Evolutionary conservation across 2,329 filamentous ascomycete genomes (phyloP), one percentile per base, ranked within the genome.

Genomic region (Aspergillus glaucus): DNA sequence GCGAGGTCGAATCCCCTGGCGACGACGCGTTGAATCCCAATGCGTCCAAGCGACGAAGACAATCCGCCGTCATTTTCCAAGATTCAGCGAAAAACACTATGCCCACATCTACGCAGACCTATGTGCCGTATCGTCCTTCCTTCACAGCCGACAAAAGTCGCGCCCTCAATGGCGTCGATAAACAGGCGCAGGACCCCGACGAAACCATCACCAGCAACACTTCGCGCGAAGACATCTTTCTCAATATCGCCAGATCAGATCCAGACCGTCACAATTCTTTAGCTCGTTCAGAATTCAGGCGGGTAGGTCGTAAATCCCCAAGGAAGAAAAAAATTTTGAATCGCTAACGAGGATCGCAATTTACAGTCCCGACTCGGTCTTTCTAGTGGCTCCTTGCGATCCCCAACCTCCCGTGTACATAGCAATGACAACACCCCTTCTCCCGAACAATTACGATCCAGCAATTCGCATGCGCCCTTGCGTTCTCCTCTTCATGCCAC

Each of bases 231-330:
- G 72, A 75, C 59, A 56, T 75, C 24, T 75, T 75, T 52, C 55
- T 75, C 47, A 74, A 75, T 51, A 74, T 75, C 50, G 72, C 72
- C 9, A 67, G 67, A 53, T 63, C 67, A 4, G 70, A 71, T 46
- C 68, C 67, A 6, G 57, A 48, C 37, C 67, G 65, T 50, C 67
- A 66, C 44, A 63, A 67, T 45, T 69, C 68, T 15, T 42, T 68
- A 21, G 59, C 62, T 34, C 66, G 63, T 42, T 64, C 66, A n/a
- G 68, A 70, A 47, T 62, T 68, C 34, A 62, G 66, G 57, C 59
- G 67, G 48, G 68, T 71, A 56, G 69, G 67, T 62, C 21, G 44
- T 7, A n/a, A 30, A 15, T 12, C 1, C 9, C 4, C 19, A 9
- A 6, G 14, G 17, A 8, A 30, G 19, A 6, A 10, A 6, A 10